Evolutionary conservation across 2,329 filamentous ascomycete species (phyloP).

Genomic region (Periconia digitata): DNA sequence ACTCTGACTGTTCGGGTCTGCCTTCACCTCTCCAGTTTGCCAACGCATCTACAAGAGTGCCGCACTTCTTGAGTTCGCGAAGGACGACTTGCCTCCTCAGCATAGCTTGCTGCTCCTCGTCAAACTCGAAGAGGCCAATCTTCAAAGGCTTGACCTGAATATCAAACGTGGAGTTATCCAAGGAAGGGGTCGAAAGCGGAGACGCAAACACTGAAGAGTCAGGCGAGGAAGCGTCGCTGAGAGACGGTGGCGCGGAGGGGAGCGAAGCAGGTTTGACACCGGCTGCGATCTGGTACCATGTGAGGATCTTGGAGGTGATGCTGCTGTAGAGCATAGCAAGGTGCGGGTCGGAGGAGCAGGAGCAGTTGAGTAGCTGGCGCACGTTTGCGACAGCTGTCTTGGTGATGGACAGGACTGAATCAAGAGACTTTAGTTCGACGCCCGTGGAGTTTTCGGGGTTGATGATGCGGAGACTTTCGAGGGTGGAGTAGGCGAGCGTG

Average conservation of each 20-base stretch:
- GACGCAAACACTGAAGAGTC: slow-evolving; percentile 20
- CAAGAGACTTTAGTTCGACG: slow-evolving; percentile 24
- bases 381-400: slow-evolving; percentile 30
- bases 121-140: slow-evolving; percentile 30
- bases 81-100: slow-evolving; percentile 29
- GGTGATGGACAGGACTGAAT: slow-evolving; percentile 30
- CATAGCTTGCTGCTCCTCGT: slow-evolving; percentile 28
- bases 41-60: slow-evolving; percentile 31
- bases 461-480: slow-evolving; percentile 32
- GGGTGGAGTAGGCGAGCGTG: slow-evolving; percentile 29
- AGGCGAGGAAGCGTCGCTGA: slow-evolving; percentile 17
- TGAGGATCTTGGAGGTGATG: slow-evolving; percentile 35
- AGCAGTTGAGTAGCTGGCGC: slow-evolving; percentile 30
- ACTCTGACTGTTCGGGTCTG: slow-evolving; percentile 27
- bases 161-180: slow-evolving; percentile 19
- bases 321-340: slow-evolving; percentile 39
- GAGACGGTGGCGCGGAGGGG: slow-evolving; percentile 12
- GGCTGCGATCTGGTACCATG: slow-evolving; percentile 36
- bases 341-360: slow-evolving; percentile 36
- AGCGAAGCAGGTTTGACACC: slow-evolving; percentile 21
- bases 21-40: slow-evolving; percentile 26
- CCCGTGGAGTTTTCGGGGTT: slow-evolving; percentile 18
- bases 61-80: slow-evolving; percentile 30
- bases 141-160: slow-evolving; percentile 27
- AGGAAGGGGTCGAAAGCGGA: slow-evolving; percentile 18